Evolutionary conservation across 345 rosid genomes (phyloP), one percentile per base, ranked within the genome.

Genomic region (Linum lewisii): DNA sequence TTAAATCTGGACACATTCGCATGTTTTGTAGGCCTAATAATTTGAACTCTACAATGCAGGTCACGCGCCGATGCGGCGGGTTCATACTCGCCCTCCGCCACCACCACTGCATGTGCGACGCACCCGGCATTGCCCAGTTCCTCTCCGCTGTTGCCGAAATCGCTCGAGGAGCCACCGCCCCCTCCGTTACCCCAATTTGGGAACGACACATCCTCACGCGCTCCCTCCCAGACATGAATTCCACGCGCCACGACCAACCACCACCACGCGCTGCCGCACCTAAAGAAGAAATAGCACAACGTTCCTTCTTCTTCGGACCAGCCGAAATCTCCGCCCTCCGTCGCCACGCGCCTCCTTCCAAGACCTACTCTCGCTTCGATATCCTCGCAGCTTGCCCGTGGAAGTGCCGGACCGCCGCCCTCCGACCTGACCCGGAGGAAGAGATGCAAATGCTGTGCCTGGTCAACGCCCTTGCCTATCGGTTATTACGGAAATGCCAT

Each of bases 401-500:
- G 77, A 70, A 67, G 32, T 73, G 70, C 7, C 73, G 77, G 5
- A 61, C 66, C 0, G 37, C 64, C 0, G 73, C 77, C 1, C 60
- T 60, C 19, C 60, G 60, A 16, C 57, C 3, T 3, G 60, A 61
- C 32, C 57, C 77, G 2, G 14, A 38, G 5, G 63, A 73, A 23
- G 66, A 56, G 42, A 52, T 73, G 51, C 60, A 66, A 2, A 0
- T 64, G 3, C 5, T 53, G 16, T 56, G 0, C 38, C 1, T n/a
- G 0, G 58, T 63, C 22, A 63, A 32, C 14, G 2, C 22, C 32
- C 2, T 29, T 72, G 5, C 76, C 72, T 0, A 1, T 2, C 1
- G 72, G 76, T 5, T 72, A 63, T 47, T 67, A 72, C 15, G 76
- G 76, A 21, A 72, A 72, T n/a, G 59, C 62, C 0, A 2, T 59